These are phyloP conservation scores for Dioscorea dumetorum DNA, from an alignment of 106 monocot genomes.

Conservation along the genomic window DNA sequence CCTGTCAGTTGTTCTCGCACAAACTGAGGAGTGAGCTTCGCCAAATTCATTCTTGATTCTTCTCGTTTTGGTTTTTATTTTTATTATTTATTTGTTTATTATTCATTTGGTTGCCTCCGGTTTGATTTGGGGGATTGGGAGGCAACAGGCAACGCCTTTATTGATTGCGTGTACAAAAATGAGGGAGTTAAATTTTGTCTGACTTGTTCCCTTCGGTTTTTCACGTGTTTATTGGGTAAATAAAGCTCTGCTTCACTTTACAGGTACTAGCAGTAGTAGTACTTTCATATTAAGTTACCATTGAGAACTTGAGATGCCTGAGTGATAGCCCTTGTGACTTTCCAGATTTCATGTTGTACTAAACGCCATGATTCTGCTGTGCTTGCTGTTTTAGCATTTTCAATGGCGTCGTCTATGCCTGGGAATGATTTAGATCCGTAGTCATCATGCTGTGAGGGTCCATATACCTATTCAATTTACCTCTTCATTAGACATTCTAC, in stretches of 20 bases:
- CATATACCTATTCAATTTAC: slow-evolving; percentile 39
- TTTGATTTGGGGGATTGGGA: neutral
- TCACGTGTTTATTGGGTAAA: neutral
- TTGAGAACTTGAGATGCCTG: slow-evolving; percentile 46
- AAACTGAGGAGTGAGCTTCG: slow-evolving; percentile 76
- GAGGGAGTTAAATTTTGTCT: too few species aligned
- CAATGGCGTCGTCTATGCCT: slow-evolving; percentile 54
- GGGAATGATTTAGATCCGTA: slow-evolving; percentile 68
- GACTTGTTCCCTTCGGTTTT: too few species aligned
- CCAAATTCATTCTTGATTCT: slow-evolving; percentile 10
- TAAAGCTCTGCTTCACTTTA: neutral
- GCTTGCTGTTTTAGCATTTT: slow-evolving; percentile 30
- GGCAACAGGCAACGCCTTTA: too few species aligned
- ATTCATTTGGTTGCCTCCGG: slow-evolving; percentile 1
- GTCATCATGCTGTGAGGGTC: slow-evolving; percentile 45
- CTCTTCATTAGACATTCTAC: neutral
- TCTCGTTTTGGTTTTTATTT: neutral
- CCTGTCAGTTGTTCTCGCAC: slow-evolving; percentile 70
- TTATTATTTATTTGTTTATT: neutral
- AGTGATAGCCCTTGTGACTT: slow-evolving; percentile 41
- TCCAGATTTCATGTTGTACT: slow-evolving; percentile 63
- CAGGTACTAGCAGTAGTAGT: neutral
- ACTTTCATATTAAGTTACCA: slow-evolving; percentile 35
- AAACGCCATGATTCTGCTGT: slow-evolving; percentile 40
- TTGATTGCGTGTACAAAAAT: too few species aligned